phyloP scores from a whole-genome alignment of 2,329 filamentous ascomycete genomes.

The Pseudogymnoascus sp. region DNA sequence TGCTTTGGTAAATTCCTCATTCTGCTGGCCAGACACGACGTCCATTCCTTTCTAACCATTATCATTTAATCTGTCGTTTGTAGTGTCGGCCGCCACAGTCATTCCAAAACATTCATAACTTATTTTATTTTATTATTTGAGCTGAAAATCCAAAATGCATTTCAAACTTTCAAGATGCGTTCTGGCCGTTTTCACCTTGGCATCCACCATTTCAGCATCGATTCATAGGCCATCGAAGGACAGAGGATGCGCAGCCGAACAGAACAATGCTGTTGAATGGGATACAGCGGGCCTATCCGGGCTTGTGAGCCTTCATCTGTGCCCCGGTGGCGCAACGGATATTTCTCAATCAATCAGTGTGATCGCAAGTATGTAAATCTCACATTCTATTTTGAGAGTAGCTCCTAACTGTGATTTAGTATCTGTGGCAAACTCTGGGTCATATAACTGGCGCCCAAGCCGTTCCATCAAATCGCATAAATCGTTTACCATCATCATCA shows the following conservation, averaged over 20 bases:
- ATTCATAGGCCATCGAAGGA: neutral
- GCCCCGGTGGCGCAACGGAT: neutral
- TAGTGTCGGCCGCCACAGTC: neutral
- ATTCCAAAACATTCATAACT: neutral
- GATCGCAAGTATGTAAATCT: neutral
- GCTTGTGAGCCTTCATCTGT: neutral
- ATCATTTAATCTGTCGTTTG: neutral
- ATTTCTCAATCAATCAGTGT: neutral
- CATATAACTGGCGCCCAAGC: constrained; percentile 1
- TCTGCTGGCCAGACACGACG: constrained; percentile 5
- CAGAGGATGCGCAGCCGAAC: neutral
- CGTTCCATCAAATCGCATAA: neutral
- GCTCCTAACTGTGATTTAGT: neutral
- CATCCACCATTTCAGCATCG: neutral
- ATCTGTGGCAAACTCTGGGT: neutral
- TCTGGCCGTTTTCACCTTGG: neutral
- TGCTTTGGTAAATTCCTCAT: neutral
- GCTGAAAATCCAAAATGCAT: neutral
- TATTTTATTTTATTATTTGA: neutral
- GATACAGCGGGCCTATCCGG: neutral
- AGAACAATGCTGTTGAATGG: neutral
- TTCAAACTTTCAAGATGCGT: neutral
- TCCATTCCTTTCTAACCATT: neutral
- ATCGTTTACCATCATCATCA: neutral
- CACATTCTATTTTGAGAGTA: neutral